Percentiles rank a stretch among this genome's conserved stretches.
phyloP scores from a whole-genome alignment of 129 eudicot genomes.

The Logfia minima region DNA sequence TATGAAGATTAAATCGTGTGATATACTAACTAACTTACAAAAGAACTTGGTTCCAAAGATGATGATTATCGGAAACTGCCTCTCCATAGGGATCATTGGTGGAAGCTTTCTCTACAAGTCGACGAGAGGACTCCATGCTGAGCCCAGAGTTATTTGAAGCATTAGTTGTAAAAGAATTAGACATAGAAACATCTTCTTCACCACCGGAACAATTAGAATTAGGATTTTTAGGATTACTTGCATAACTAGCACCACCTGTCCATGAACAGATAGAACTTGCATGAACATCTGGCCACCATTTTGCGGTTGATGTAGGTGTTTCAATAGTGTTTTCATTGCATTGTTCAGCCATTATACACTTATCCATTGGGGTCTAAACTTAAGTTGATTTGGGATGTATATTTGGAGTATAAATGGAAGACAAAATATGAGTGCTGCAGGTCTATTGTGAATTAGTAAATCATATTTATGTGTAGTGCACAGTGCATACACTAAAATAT shows the following conservation, averaged over 20 bases:
- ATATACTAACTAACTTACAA: conserved; percentile 38
- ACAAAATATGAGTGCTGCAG: conserved; percentile 23
- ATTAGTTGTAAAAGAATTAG: conserved; percentile 13
- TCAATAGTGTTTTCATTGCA: conserved; percentile 44
- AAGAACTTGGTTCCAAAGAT: conserved; percentile 57
- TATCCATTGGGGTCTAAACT: conserved; percentile 32
- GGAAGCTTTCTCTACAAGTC: conserved; percentile 41
- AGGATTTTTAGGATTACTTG: conserved; percentile 31
- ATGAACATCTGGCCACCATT: conserved; percentile 62
- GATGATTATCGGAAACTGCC: conserved; percentile 60
- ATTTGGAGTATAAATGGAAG: conserved; percentile 35
- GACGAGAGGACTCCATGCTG: conserved; percentile 50
- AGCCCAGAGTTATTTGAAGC: conserved; percentile 55
- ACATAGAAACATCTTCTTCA: conserved; percentile 42
- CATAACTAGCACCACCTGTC: conserved; percentile 34
- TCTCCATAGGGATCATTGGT: conserved; percentile 50
- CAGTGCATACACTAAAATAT: conserved; percentile 56
- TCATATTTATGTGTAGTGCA: conserved; percentile 38
- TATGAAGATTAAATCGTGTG: not conserved
- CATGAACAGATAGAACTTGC: conserved; percentile 43
- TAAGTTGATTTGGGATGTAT: conserved; percentile 13
- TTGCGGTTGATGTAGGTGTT: conserved; percentile 28
- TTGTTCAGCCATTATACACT: conserved; percentile 48
- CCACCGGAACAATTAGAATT: conserved; percentile 52
- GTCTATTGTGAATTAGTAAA: conserved; percentile 27